Conservation (phyloP, 768 basidiomycete species). For the Paxillus rubicundulus region DNA sequence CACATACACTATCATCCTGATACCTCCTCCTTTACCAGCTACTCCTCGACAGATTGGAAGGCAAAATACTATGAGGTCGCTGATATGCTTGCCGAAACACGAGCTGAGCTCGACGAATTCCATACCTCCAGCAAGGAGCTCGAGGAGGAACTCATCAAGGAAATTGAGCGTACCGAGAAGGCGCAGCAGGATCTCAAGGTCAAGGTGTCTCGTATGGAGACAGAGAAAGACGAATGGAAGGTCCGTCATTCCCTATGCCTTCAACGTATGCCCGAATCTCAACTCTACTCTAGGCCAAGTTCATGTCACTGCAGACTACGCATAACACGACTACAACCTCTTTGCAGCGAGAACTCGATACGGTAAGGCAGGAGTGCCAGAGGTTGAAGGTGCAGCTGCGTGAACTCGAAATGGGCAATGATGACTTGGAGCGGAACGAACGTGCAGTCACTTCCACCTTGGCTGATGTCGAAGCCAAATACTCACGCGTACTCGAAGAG, state of each 20-base stretch:
- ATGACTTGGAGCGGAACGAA: constrained; percentile 94
- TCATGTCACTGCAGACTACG: constrained; percentile 82
- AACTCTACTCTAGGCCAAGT: constrained; percentile 56
- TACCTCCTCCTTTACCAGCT: constrained; percentile 39
- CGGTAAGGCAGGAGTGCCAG: constrained; percentile 71
- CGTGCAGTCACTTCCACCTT: constrained; percentile 81
- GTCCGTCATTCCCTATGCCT: constrained; percentile 40
- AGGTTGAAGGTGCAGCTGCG: constrained; percentile 69
- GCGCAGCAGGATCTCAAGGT: constrained; percentile 76
- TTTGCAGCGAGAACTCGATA: constrained; percentile 88
- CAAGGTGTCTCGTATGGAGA: constrained; percentile 67
- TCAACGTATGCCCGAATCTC: not conserved
- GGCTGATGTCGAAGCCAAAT: constrained; percentile 83
- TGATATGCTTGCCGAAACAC: constrained; percentile 82
- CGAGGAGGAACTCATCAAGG: constrained; percentile 89
- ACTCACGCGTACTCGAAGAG: constrained; percentile 89
- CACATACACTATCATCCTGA: constrained; percentile 10
- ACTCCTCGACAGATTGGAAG: constrained; percentile 68
- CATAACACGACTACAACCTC: constrained; percentile 90
- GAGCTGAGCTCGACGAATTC: constrained; percentile 84
- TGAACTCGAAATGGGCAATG: constrained; percentile 96
- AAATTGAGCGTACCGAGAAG: constrained; percentile 85
- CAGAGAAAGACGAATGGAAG: constrained; percentile 92
- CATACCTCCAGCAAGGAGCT: constrained; percentile 86
- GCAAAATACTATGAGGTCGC: constrained; percentile 78